phyloP scores from a whole-genome alignment of 192 early-diverging fungal genomes.

The Coemansia reversa region DNA sequence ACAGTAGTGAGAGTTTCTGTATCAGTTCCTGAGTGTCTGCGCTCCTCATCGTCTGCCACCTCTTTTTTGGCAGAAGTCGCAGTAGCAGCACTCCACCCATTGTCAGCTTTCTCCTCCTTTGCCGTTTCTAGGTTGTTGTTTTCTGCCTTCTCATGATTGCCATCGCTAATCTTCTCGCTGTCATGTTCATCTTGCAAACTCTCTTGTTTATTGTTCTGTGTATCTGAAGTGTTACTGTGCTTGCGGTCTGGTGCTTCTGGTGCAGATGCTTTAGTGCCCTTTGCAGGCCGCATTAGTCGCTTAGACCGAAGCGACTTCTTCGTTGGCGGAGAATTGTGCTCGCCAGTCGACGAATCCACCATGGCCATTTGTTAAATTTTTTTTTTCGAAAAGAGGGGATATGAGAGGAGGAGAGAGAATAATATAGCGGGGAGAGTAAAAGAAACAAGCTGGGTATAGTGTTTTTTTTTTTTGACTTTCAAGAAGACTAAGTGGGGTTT shows the following conservation, averaged over 20 bases:
- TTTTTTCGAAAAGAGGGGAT: neutral
- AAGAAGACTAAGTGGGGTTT: neutral
- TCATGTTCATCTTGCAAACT: too few relatives aligned
- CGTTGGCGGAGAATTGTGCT: conserved; percentile 2
- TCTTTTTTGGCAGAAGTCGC: too few relatives aligned
- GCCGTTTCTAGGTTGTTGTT: too few relatives aligned
- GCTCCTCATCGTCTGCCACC: conserved; percentile 4
- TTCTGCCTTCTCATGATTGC: too few relatives aligned
- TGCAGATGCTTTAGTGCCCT: neutral
- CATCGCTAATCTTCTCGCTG: too few relatives aligned
- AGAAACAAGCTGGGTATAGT: neutral
- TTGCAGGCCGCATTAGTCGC: conserved; percentile 50
- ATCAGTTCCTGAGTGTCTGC: conserved; percentile 18
- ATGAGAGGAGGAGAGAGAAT: neutral
- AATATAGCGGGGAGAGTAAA: neutral
- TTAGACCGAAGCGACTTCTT: conserved; percentile 52
- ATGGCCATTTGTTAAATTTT: conserved; percentile 23
- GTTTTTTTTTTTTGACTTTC: conserved; percentile 6
- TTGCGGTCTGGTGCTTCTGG: conserved; percentile 10
- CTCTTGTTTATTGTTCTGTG: too few relatives aligned
- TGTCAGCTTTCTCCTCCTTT: too few relatives aligned
- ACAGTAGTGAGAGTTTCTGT: conserved; percentile 21
- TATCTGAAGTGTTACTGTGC: neutral
- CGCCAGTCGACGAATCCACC: conserved; percentile 20
- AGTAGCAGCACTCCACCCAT: too few relatives aligned